Base-by-base conservation (phyloP, 306 rosid genomes). In the Quercus robur region DNA sequence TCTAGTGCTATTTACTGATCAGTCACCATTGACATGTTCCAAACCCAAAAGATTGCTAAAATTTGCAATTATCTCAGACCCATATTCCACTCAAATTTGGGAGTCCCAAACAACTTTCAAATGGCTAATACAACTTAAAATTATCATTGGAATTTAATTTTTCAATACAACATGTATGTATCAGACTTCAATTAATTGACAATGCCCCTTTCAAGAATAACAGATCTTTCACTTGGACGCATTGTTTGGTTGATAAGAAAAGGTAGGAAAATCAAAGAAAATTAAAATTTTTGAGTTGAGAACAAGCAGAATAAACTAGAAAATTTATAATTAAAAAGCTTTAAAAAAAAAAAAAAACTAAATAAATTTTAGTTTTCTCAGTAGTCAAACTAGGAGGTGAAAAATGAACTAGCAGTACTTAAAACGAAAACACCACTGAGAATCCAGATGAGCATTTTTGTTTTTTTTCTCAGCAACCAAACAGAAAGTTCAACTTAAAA, bases 1-100 rank as follows among this genome's bases (percentile, higher is more conserved):
- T 67, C 69, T 68, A 58, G 88, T 79, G 75, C 86, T 87, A 84
- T 81, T 84, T 73, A 46, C 82, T 85, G 72, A 85, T 77, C 73
- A 78, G 88, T 76, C 74, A 41, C 73, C 78, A 81, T 77, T 19
- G 89, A 84, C 88, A 84, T 68, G 80, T 81, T 76, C 74, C 15
- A 68, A 86, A 86, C 78, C 69, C 71, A 77, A 76, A 54, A 79
- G 54, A 56, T 56, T 75, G 80, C 87, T 83, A 79, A 58, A 80
- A 76, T 81, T 57, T 44, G 35, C 70, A 75, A 84, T 80, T 55
- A 67, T 59, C 82, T 71, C 76, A 77, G 83, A 87, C 79, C 76
- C 66, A 84, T 72, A 78, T 70, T 55, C 13, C 75, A 30, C 68
- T 78, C 77, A 78, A 78, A 82, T 66, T 64, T 55, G 49, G 75